Evolutionary conservation across 2,329 filamentous ascomycete species (phyloP).

Genomic region (Alternaria postmessia): DNA sequence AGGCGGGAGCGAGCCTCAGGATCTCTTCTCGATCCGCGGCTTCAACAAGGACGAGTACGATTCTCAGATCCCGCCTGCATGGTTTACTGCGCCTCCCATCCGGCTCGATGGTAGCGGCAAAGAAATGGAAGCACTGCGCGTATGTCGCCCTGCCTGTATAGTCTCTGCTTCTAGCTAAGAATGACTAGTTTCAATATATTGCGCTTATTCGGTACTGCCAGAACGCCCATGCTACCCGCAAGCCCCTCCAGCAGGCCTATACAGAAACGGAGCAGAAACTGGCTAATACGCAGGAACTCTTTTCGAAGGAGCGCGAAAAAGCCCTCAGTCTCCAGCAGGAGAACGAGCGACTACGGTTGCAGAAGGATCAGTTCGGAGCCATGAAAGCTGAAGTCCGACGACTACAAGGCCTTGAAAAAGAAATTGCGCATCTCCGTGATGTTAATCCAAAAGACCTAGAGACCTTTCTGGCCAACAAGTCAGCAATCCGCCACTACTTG

Average conservation of each 20-base stretch:
- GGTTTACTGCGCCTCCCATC: conserved; percentile 57
- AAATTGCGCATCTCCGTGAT: conserved; percentile 29
- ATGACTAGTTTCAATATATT: conserved; percentile 57
- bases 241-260: conserved; percentile 21
- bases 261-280: conserved; percentile 33
- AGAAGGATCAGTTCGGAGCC: conserved; percentile 17
- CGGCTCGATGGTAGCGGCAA: conserved; percentile 47
- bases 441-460: conserved; percentile 30
- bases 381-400: conserved; percentile 25
- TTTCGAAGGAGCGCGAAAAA: conserved; percentile 45
- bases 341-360: conserved; percentile 21
- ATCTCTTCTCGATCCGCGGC: conserved; percentile 58
- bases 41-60: conserved; percentile 54
- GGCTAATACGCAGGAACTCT: conserved; percentile 43
- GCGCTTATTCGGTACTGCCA: conserved; percentile 40
- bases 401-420: conserved; percentile 28
- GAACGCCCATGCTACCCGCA: conserved; percentile 31
- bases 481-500: conserved; percentile 39
- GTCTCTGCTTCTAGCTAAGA: conserved; percentile 14
- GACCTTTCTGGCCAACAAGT: conserved; percentile 31
- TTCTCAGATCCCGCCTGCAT: conserved; percentile 52
- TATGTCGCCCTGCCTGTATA: conserved; percentile 26
- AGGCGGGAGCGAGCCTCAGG: conserved; percentile 45
- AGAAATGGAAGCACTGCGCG: conserved; percentile 55
- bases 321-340: conserved; percentile 38